These are phyloP conservation scores for Rhodotorula sp. DNA, from an alignment of 1,284 basidiomycete species.

Conservation along the genomic window DNA sequence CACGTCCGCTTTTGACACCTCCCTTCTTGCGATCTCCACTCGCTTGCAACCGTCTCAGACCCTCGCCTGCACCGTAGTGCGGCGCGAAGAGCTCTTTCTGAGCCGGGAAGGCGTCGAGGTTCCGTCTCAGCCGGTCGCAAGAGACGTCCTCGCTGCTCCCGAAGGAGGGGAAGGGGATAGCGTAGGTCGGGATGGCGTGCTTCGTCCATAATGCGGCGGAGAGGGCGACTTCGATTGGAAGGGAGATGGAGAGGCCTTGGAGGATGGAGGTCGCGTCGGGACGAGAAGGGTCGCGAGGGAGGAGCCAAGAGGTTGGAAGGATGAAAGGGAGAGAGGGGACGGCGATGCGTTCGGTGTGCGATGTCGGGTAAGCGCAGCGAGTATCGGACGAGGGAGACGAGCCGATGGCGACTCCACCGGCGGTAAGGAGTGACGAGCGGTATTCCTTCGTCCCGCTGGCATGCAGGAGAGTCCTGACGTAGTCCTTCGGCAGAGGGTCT, in stretches of 20 bases:
- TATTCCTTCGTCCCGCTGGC: slow-evolving; percentile 34
- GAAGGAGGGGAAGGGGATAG: slow-evolving; percentile 10
- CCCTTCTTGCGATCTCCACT: slow-evolving; percentile 16
- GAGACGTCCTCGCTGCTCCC: not conserved
- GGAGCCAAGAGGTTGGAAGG: slow-evolving; percentile 27
- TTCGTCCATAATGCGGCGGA: slow-evolving; percentile 30
- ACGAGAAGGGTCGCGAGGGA: not conserved
- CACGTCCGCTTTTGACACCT: not conserved
- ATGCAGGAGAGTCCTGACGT: slow-evolving; percentile 24
- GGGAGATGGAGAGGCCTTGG: slow-evolving; percentile 20
- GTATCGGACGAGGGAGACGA: not conserved
- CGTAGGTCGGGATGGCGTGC: slow-evolving; percentile 19
- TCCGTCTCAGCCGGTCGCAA: slow-evolving; percentile 15
- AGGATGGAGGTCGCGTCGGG: slow-evolving; percentile 20
- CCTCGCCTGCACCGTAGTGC: slow-evolving; percentile 4
- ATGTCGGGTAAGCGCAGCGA: slow-evolving; percentile 6
- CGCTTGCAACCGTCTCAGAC: slow-evolving; percentile 7
- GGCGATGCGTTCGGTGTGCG: slow-evolving; percentile 2
- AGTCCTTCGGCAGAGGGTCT: not conserved
- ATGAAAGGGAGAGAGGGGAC: slow-evolving; percentile 32
- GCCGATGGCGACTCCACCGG: slow-evolving; percentile 26
- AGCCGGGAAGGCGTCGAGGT: not conserved
- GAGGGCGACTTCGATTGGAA: slow-evolving; percentile 23
- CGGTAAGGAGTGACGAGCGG: slow-evolving; percentile 16
- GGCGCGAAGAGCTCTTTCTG: not conserved